Conservation (phyloP, 2,329 filamentous ascomycete species). For the Macrophomina phaseolina region DNA sequence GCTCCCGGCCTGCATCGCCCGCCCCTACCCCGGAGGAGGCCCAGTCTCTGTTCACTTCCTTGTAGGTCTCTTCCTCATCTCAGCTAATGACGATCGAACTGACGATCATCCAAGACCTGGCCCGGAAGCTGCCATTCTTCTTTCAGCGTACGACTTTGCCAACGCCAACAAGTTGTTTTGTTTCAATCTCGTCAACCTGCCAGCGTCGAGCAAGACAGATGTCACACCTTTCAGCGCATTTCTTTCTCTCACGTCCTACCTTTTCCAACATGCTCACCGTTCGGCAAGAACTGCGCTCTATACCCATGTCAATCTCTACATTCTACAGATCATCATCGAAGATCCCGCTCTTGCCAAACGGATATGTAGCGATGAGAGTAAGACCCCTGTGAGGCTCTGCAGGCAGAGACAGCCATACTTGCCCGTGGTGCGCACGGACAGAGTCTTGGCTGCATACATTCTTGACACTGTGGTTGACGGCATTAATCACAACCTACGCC, state of each 20-base stretch:
- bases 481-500: conserved; percentile 90
- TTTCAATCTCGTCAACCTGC: conserved; percentile 74
- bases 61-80: not conserved
- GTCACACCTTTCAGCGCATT: conserved; percentile 81
- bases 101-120: conserved; percentile 65
- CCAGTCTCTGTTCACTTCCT: conserved; percentile 64
- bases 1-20: conserved; percentile 63
- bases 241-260: conserved; percentile 87
- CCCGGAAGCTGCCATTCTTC: conserved; percentile 76
- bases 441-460: conserved; percentile 75
- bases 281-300: conserved; percentile 80
- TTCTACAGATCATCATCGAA: conserved; percentile 84
- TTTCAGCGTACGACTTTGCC: conserved; percentile 90
- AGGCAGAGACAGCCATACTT: conserved; percentile 87
- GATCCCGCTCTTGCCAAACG: conserved; percentile 82
- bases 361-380: conserved; percentile 80
- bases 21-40: conserved; percentile 72
- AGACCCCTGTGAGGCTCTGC: conserved; percentile 78
- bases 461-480: conserved; percentile 89
- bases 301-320: conserved; percentile 82
- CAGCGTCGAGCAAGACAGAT: conserved; percentile 65
- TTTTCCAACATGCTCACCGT: conserved; percentile 90
- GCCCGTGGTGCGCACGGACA: conserved; percentile 73
- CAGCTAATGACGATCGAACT: conserved; percentile 16
- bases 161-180: conserved; percentile 96